A percentile compares a stretch with the other conserved stretches of the same genome.
These are phyloP conservation scores for Biscogniauxia sp. DNA, from an alignment of 2,329 filamentous ascomycete species.

Conservation along the genomic window DNA sequence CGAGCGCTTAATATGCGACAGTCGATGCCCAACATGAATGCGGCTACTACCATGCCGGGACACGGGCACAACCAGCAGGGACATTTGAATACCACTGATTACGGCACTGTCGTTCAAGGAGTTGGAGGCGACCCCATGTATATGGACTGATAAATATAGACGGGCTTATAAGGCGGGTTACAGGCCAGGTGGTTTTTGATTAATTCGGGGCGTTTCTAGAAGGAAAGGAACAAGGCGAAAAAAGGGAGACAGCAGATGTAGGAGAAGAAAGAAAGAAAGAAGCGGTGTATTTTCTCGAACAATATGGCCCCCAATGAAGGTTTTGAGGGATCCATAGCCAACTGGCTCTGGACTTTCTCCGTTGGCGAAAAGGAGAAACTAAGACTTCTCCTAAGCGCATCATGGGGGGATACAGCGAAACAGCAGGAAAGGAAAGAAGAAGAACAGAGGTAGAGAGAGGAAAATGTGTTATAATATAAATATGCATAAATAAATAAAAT, in stretches of 20 bases:
- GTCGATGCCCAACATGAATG: conserved; percentile 47
- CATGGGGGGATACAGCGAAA: too few species aligned
- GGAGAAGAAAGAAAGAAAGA: too few species aligned
- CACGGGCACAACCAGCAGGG: conserved; percentile 33
- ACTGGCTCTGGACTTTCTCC: too few species aligned
- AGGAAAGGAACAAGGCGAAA: background rate
- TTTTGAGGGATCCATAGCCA: too few species aligned
- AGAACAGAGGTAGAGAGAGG: too few species aligned
- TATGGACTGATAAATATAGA: conserved; percentile 41
- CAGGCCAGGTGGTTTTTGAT: background rate
- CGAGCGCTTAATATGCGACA: conserved; percentile 42
- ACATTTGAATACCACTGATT: conserved; percentile 34
- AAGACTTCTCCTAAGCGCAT: too few species aligned
- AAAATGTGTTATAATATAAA: too few species aligned
- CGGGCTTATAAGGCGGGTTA: background rate
- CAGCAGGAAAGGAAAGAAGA: too few species aligned
- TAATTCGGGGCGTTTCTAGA: conserved; percentile 18
- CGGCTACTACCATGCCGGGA: conserved; percentile 35
- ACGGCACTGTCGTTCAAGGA: conserved; percentile 45
- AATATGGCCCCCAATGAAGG: too few species aligned
- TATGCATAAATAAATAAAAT: too few species aligned
- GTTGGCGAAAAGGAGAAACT: too few species aligned
- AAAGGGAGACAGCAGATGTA: background rate
- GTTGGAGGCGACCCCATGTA: conserved; percentile 51
- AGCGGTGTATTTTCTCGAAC: too few species aligned